Conservation (phyloP, 768 basidiomycete genomes). For the Amyloporia xantha region DNA sequence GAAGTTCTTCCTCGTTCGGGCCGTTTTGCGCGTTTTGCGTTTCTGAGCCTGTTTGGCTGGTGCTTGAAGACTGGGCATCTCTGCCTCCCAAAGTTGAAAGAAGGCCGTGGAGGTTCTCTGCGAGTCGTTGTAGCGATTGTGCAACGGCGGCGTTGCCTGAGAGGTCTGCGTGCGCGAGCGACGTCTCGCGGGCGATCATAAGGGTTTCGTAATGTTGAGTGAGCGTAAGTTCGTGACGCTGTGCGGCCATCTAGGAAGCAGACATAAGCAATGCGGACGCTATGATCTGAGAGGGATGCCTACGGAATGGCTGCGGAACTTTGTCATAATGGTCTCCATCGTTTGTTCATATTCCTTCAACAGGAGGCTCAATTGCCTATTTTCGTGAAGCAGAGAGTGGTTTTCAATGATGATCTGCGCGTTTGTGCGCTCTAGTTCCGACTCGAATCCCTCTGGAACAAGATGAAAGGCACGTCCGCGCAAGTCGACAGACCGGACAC, state of each 20-base stretch:
- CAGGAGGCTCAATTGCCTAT: conserved; percentile 83
- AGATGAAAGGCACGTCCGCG: background rate
- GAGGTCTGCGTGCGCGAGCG: conserved; percentile 48
- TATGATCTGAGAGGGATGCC: conserved; percentile 21
- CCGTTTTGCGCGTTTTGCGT: conserved; percentile 19
- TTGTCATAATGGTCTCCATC: conserved; percentile 93
- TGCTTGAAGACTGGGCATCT: conserved; percentile 21
- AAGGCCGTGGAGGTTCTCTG: conserved; percentile 63
- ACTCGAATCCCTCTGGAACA: conserved; percentile 76
- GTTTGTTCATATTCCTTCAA: conserved; percentile 94
- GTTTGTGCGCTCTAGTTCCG: conserved; percentile 85
- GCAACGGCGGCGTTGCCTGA: conserved; percentile 52
- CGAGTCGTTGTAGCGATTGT: conserved; percentile 65
- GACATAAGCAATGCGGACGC: background rate
- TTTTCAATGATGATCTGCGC: conserved; percentile 92
- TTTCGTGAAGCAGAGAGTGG: conserved; percentile 86
- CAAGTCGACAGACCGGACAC: conserved; percentile 11
- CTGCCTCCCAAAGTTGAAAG: conserved; percentile 67
- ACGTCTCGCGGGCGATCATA: conserved; percentile 57
- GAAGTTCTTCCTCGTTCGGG: conserved; percentile 36
- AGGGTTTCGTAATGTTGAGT: conserved; percentile 87
- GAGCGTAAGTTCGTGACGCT: conserved; percentile 82
- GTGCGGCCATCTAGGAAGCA: conserved; percentile 69
- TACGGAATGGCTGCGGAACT: conserved; percentile 89
- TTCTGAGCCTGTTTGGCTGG: background rate